Base-by-base conservation (phyloP, 2,329 filamentous ascomycete genomes). In the Camillea tinctor region DNA sequence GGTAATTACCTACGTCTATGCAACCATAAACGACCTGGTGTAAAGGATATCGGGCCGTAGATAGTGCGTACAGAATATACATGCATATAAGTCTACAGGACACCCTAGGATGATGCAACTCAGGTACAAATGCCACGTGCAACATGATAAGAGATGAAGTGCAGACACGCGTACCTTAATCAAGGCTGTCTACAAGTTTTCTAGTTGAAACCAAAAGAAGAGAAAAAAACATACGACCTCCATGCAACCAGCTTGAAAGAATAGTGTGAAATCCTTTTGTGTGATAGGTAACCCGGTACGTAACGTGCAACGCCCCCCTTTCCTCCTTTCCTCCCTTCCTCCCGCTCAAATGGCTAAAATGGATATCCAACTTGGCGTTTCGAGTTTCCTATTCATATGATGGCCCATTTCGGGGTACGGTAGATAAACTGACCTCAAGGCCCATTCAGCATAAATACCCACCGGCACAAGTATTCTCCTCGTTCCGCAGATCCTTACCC, bases 361-460 rank as follows among this genome's bases (percentile, higher is more conserved):
- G 36, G 36, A n/a, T n/a, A n/a, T 15, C 11, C 36, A 9, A 44
- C 36, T 44, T n/a, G 2, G 11, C 36, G 13, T 44, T 44, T 44
- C 6, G 36, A 17, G 36, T 17, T 13, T 13, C 36, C 5, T 44
- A 30, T 11, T 30, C 13, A 11, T 30, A 30, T 30, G 7, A n/a
- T 44, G 36, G 3, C 36, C 17, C 36, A 11, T 44, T n/a, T 44
- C 36, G 6, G 36, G 17, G 36, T 3, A 11, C 15, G 36, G 50
- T 21, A 3, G n/a, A n/a, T n/a, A n/a, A n/a, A n/a, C n/a, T n/a
- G n/a, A n/a, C n/a, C n/a, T n/a, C n/a, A 51, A 19, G 7, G 3
- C 22, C 20, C 15, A 57, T 54, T 58, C 60, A 49, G 60, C 60
- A 49, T 62, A 64, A 64, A 64, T 62, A 13, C 22, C 24, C 2